Conservation (phyloP, 495 filamentous ascomycete species). For the Astrocystis sublimbata region DNA sequence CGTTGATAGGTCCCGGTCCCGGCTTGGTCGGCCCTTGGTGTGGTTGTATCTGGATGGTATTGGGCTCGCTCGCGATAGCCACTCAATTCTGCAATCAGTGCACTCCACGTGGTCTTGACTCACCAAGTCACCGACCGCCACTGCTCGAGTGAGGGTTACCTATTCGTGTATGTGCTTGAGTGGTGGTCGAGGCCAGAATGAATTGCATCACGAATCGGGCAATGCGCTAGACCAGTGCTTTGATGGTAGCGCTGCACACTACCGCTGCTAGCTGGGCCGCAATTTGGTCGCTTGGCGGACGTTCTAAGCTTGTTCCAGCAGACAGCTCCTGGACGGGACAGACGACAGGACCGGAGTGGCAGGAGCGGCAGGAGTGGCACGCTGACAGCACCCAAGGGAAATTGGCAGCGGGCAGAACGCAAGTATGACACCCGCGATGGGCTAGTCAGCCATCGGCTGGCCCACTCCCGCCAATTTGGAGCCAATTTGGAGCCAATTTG, state of each 20-base stretch:
- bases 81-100: constrained; percentile 18
- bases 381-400: not conserved
- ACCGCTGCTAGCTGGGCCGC: not conserved
- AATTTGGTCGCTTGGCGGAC: not conserved
- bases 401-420: constrained; percentile 3
- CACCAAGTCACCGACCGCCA: no score
- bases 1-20: no score
- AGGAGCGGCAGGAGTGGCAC: not conserved
- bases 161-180: not conserved
- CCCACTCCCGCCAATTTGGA: constrained; percentile 18
- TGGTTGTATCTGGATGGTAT: no score
- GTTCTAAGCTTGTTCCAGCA: not conserved
- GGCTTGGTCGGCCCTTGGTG: constrained; percentile 1
- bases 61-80: no score
- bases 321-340: not conserved
- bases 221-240: not conserved
- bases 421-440: constrained; percentile 17
- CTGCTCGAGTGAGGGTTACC: constrained; percentile 10
- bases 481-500: no score
- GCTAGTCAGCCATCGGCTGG: constrained; percentile 9
- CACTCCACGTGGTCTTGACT: constrained; percentile 22
- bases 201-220: not conserved
- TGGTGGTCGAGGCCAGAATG: not conserved
- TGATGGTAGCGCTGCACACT: no score
- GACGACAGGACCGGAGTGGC: no score